Evolutionary conservation across 352 stramenopile genomes (phyloP).

Genomic region (Globisporangium spiculum): DNA sequence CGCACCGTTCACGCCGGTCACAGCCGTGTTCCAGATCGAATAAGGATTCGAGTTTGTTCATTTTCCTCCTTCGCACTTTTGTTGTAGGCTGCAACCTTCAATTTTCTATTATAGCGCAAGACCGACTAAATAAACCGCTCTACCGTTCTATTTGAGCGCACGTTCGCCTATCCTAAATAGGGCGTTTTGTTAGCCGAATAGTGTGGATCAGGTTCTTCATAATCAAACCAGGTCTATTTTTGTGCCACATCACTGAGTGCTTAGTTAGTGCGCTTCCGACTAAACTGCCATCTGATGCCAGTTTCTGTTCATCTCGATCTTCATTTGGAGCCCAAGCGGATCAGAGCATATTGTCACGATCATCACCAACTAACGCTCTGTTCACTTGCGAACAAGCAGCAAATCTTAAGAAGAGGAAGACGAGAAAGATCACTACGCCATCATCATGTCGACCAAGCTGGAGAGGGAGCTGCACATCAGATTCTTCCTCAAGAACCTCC

Average conservation of each 20-base stretch:
- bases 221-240: background rate
- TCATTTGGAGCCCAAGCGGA: background rate
- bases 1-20: slow-evolving; percentile 41
- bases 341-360: background rate
- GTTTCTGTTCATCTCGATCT: background rate
- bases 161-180: background rate
- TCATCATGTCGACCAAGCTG: slow-evolving; percentile 29
- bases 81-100: slow-evolving; percentile 1
- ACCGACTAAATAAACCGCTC: background rate
- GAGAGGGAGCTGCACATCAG: slow-evolving; percentile 71
- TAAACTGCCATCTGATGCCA: background rate
- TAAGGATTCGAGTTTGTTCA: slow-evolving; percentile 28
- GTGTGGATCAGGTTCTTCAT: background rate
- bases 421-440: background rate
- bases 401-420: background rate
- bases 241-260: background rate
- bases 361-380: no score
- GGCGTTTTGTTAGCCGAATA: background rate
- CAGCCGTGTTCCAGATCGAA: slow-evolving; percentile 84
- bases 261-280: background rate
- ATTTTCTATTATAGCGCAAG: slow-evolving; percentile 10
- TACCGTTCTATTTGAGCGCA: background rate
- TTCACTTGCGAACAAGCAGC: background rate
- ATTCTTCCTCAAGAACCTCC: slow-evolving; percentile 84
- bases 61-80: slow-evolving; percentile 1